Evolutionary conservation across 345 rosid species (phyloP).

Genomic region (Excoecaria agallocha): DNA sequence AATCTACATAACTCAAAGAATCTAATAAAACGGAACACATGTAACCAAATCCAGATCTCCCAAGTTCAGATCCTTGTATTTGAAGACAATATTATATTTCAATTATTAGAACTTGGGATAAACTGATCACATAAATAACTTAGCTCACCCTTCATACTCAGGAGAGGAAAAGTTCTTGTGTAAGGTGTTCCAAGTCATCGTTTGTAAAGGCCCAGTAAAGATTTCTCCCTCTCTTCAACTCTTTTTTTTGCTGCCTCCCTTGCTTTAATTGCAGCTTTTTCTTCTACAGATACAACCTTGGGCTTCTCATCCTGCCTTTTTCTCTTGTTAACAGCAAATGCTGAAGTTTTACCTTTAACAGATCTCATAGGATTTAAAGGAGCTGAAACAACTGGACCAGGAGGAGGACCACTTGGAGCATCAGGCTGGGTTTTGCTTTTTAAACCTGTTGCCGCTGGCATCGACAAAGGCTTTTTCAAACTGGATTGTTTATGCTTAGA

Average conservation of each 20-base stretch:
- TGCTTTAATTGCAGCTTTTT: constrained; percentile 77
- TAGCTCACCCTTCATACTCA: constrained; percentile 20
- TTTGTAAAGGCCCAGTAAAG: constrained; percentile 82
- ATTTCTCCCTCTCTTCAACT: constrained; percentile 85
- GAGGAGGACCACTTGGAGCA: constrained; percentile 40
- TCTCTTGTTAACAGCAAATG: constrained; percentile 61
- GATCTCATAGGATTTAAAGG: constrained; percentile 61
- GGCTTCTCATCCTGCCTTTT: constrained; percentile 65
- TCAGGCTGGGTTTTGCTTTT: constrained; percentile 31
- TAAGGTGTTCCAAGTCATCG: constrained; percentile 39
- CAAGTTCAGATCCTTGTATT: not conserved
- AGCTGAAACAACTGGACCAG: constrained; percentile 62
- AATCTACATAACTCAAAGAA: not conserved
- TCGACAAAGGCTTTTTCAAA: constrained; percentile 34
- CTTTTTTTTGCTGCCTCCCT: constrained; percentile 96
- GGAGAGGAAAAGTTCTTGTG: constrained; percentile 9
- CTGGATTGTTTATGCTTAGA: constrained; percentile 39
- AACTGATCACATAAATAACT: no score
- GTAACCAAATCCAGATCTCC: not conserved
- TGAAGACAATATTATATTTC: not conserved
- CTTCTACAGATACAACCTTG: constrained; percentile 66
- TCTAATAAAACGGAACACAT: not conserved
- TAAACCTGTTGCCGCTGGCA: constrained; percentile 29
- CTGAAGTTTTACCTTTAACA: constrained; percentile 66
- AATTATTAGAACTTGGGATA: no score